A percentile compares a stretch with the other conserved stretches of the same genome.
These are phyloP conservation scores for Prosopis cineraria DNA, from an alignment of 306 rosid species.

Conservation along the genomic window DNA sequence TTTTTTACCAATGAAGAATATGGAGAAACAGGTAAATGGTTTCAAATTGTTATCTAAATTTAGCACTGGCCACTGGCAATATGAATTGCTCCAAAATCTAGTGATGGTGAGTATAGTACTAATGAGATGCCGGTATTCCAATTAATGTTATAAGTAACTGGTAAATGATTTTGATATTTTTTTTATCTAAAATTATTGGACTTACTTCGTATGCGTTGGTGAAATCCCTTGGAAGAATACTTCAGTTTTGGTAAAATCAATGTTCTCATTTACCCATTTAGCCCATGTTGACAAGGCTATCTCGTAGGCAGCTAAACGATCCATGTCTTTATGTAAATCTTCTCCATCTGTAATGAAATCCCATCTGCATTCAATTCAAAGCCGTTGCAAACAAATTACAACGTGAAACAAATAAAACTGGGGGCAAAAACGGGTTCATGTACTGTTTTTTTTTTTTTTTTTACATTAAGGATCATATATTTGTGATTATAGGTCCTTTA, in stretches of 20 bases:
- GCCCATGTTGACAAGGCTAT: conserved; percentile 40
- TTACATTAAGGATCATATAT: neutral
- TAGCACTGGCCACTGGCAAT: neutral
- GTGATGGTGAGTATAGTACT: neutral
- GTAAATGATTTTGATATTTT: neutral
- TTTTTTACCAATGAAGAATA: neutral
- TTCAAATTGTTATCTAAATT: neutral
- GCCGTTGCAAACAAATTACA: neutral
- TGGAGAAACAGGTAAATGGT: neutral
- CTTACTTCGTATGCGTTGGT: conserved; percentile 42
- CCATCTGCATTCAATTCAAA: conserved; percentile 35
- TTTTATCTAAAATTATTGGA: neutral
- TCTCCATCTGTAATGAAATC: conserved; percentile 34
- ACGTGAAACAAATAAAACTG: neutral
- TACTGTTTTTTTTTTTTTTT: too few relatives aligned
- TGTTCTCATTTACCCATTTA: conserved; percentile 36
- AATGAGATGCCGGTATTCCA: neutral
- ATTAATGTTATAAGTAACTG: neutral
- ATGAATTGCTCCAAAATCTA: neutral
- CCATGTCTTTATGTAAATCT: conserved; percentile 24
- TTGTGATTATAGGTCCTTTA: neutral
- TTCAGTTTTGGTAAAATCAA: conserved; percentile 29
- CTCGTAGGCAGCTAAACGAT: conserved; percentile 41
- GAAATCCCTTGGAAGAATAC: conserved; percentile 43
- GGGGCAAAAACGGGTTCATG: neutral